Conservation (phyloP, 2,329 filamentous ascomycete genomes). For the Rutstroemia sp. region DNA sequence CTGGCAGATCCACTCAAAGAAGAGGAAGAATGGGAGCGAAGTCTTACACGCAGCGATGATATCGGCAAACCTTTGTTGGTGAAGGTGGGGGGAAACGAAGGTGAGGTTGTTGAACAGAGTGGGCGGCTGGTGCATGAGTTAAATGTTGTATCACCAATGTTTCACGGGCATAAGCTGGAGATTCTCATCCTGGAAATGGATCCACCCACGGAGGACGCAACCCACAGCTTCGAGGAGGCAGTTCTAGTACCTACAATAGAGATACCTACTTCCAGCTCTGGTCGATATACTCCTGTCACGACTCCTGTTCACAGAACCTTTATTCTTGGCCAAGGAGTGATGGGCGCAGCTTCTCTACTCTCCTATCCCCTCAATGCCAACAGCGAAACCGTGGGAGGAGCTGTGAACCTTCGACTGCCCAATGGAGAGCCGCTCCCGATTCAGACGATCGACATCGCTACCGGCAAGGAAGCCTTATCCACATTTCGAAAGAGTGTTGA, state of each 20-base stretch:
- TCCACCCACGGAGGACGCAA: conserved; percentile 38
- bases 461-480: conserved; percentile 55
- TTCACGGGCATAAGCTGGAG: conserved; percentile 58
- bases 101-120: conserved; percentile 26
- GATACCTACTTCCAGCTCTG: conserved; percentile 56
- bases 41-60: conserved; percentile 40
- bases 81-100: conserved; percentile 39
- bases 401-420: conserved; percentile 47
- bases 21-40: conserved; percentile 59
- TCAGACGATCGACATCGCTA: conserved; percentile 53
- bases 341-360: conserved; percentile 52
- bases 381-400: conserved; percentile 41
- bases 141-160: conserved; percentile 52
- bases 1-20: conserved; percentile 62
- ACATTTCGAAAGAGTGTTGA: conserved; percentile 62
- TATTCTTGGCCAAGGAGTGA: conserved; percentile 64
- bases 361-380: conserved; percentile 32
- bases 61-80: conserved; percentile 52
- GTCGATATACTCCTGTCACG: conserved; percentile 58
- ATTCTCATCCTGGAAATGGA: conserved; percentile 49
- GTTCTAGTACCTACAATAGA: conserved; percentile 71
- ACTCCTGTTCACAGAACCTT: conserved; percentile 81
- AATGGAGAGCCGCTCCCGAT: conserved; percentile 36
- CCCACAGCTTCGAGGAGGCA: conserved; percentile 49
- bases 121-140: conserved; percentile 50